Evolutionary conservation across 441 rosid genomes (phyloP).

Genomic region (Croton setiger): DNA sequence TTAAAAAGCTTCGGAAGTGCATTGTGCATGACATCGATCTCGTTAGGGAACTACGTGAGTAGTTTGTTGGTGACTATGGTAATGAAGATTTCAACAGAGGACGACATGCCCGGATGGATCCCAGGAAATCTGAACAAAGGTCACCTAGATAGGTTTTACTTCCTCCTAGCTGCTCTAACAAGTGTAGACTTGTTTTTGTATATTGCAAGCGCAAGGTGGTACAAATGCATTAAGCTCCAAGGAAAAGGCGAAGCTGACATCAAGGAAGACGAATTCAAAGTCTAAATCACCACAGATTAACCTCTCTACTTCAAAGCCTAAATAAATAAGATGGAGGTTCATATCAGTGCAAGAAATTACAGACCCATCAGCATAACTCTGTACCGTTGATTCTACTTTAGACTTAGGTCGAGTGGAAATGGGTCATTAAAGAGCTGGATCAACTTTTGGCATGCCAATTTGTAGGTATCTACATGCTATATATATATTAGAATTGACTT

Average conservation of each 20-base stretch:
- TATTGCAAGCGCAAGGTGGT: slow-evolving; percentile 81
- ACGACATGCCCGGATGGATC: slow-evolving; percentile 94
- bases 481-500: background rate
- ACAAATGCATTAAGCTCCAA: slow-evolving; percentile 67
- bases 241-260: slow-evolving; percentile 36
- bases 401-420: slow-evolving; percentile 9
- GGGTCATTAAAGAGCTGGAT: slow-evolving; percentile 7
- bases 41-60: slow-evolving; percentile 93
- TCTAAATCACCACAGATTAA: slow-evolving; percentile 23
- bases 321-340: slow-evolving; percentile 30
- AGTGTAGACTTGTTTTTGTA: slow-evolving; percentile 60
- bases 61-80: slow-evolving; percentile 87
- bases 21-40: slow-evolving; percentile 95
- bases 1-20: slow-evolving; percentile 98
- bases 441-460: slow-evolving; percentile 21
- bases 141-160: slow-evolving; percentile 91
- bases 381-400: slow-evolving; percentile 17
- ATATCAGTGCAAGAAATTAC: background rate
- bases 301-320: slow-evolving; percentile 11
- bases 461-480: slow-evolving; percentile 13
- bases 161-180: slow-evolving; percentile 82
- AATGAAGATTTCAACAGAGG: slow-evolving; percentile 81
- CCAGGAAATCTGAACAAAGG: slow-evolving; percentile 94
- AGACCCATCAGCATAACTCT: background rate
- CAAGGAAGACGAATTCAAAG: slow-evolving; percentile 25